Evolutionary conservation across 805 yeast species (phyloP).

Genomic region (Yarrowia divulgata): DNA sequence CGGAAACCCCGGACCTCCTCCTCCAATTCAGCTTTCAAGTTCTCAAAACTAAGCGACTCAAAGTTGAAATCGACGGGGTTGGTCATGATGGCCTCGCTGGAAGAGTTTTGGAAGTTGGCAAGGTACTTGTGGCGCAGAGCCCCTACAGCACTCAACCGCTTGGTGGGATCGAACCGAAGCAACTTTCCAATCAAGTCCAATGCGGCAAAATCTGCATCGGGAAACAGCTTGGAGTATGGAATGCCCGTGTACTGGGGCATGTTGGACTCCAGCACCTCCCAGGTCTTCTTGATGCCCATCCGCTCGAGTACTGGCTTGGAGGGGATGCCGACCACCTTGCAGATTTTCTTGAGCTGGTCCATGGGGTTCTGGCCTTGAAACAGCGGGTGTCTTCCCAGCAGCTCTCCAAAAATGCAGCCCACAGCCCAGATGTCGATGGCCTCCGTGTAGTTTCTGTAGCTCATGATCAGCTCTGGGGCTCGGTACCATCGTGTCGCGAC

Average conservation of each 20-base stretch:
- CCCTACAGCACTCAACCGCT: slow-evolving; percentile 62
- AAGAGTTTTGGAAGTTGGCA: slow-evolving; percentile 54
- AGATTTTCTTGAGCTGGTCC: slow-evolving; percentile 74
- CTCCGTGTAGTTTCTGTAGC: slow-evolving; percentile 58
- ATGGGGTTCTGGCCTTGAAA: slow-evolving; percentile 77
- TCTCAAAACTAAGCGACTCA: slow-evolving; percentile 54
- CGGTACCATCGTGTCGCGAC: slow-evolving; percentile 97
- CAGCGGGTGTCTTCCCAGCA: slow-evolving; percentile 79
- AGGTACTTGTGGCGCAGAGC: slow-evolving; percentile 68
- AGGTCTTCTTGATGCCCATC: slow-evolving; percentile 37
- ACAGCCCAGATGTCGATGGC: slow-evolving; percentile 90
- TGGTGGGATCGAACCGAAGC: slow-evolving; percentile 68
- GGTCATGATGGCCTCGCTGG: slow-evolving; percentile 63
- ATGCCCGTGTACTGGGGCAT: slow-evolving; percentile 32
- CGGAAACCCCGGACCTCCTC: slow-evolving; percentile 43
- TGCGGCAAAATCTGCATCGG: slow-evolving; percentile 64
- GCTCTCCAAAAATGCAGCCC: slow-evolving; percentile 88
- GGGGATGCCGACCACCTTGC: slow-evolving; percentile 77
- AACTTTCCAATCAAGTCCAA: slow-evolving; percentile 60
- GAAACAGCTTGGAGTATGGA: slow-evolving; percentile 56
- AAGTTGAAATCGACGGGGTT: slow-evolving; percentile 70
- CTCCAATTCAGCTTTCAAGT: slow-evolving; percentile 37
- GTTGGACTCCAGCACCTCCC: slow-evolving; percentile 29
- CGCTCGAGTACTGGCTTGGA: slow-evolving; percentile 45
- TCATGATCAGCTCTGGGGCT: slow-evolving; percentile 86